Evolutionary conservation across 23 red algal species (phyloP).

Genomic region (Gracilaria vermiculophylla): DNA sequence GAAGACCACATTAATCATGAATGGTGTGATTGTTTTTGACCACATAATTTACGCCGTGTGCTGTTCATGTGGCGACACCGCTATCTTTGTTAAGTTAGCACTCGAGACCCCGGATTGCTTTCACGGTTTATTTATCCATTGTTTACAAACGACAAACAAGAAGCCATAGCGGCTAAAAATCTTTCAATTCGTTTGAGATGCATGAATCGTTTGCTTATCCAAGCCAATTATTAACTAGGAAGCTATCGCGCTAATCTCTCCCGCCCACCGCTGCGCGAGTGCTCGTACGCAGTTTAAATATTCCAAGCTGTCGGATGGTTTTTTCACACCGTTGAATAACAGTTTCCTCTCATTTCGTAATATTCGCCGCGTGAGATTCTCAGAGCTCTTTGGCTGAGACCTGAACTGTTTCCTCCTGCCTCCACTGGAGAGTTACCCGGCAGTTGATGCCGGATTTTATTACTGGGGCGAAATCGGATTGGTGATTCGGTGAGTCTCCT

Average conservation of each 20-base stretch:
- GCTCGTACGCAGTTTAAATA: background rate
- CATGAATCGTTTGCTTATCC: background rate
- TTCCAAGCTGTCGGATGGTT: background rate
- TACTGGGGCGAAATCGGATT: background rate
- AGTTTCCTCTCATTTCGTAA: background rate
- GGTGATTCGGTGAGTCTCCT: background rate
- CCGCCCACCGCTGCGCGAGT: background rate
- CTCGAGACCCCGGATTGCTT: background rate
- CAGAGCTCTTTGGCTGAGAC: background rate
- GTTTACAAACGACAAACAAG: no score
- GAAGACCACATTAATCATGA: background rate
- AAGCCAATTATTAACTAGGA: no score
- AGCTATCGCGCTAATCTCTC: no score
- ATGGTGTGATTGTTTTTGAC: background rate
- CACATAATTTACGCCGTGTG: background rate
- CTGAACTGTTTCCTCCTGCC: background rate
- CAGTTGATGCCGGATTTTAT: background rate
- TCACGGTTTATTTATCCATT: background rate
- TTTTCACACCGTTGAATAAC: background rate
- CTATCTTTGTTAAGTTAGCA: background rate
- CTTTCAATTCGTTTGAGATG: background rate
- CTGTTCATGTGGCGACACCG: background rate
- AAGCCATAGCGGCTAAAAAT: background rate
- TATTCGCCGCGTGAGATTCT: background rate
- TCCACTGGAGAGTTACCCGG: background rate